Base-by-base conservation (phyloP, 768 basidiomycete genomes). In the Rhodocollybia butyracea region DNA sequence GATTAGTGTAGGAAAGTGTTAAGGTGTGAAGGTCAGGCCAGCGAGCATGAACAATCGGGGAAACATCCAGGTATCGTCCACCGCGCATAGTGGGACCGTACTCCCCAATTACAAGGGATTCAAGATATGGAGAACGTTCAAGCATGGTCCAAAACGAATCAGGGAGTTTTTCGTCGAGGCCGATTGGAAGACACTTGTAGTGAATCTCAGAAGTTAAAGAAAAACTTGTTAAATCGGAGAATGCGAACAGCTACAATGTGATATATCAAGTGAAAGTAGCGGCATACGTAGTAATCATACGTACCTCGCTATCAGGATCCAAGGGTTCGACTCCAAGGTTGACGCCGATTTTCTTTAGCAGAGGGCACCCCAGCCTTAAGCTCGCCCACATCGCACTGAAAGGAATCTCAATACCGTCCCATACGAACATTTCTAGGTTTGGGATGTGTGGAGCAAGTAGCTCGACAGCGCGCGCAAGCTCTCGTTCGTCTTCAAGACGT, bases 101-200 rank as follows among this genome's bases (percentile, higher is more conserved):
- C n/a, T 51, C 38, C 7, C 66, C 66, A 26, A 83, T 64, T 53
- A 67, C 63, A 10, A 83, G 67, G 34, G 76, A 72, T 57, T 75
- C 71, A 30, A 83, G 66, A 41, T 74, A 60, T 1, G 73, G 75
- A 46, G 72, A 81, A 13, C 74, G 73, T 30, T 68, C 64, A 46
- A 83, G 71, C 82, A 83, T 83, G 56, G 76, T 73, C 82, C 82
- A 83, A n/a, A 83, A 66, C 5, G 64, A 61, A 24, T 57, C 34
- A 7, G 66, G 66, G 30, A 67, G 57, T 34, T 53, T 43, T 57
- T 58, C 54, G 29, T 30, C 31, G 26, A 5, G 5, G 38, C 27
- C 26, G 24, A 22, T 31, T n/a, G 19, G 30, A 22, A 26, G 34
- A 21, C 24, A 15, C 15, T 7, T 22, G 13, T 26, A 10, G 4